phyloP scores from a whole-genome alignment of 345 rosid species.

The Turnera subulata region DNA sequence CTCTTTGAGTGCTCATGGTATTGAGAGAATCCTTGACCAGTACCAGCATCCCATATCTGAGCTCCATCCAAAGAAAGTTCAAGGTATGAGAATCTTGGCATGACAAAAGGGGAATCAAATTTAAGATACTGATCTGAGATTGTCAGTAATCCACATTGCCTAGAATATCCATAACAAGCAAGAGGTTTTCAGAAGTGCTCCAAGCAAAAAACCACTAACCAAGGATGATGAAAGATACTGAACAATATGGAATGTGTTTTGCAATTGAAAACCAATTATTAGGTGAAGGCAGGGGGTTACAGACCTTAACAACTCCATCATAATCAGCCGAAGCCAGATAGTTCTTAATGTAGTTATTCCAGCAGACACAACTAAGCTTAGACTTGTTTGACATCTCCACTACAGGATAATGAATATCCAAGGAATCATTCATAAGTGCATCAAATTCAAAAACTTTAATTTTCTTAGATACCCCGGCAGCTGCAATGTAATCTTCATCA shows the following conservation, averaged over 20 bases:
- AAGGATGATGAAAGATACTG: background rate
- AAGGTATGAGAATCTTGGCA: background rate
- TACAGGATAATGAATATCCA: constrained; percentile 83
- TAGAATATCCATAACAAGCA: too few species aligned
- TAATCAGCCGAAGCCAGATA: constrained; percentile 89
- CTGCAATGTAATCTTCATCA: constrained; percentile 82
- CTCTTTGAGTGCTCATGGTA: constrained; percentile 79
- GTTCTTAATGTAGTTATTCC: constrained; percentile 91
- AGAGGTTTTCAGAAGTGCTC: too few species aligned
- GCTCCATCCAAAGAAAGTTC: constrained; percentile 21
- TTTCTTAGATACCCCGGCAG: constrained; percentile 92
- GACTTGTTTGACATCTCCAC: constrained; percentile 84
- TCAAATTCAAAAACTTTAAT: constrained; percentile 83
- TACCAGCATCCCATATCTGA: constrained; percentile 90
- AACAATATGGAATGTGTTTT: constrained; percentile 1
- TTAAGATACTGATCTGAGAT: too few species aligned
- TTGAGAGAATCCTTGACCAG: constrained; percentile 70
- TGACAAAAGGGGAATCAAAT: background rate
- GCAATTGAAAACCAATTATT: background rate
- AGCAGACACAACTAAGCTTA: constrained; percentile 72
- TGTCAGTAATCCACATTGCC: too few species aligned
- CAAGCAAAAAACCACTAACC: too few species aligned
- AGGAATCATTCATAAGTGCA: constrained; percentile 64
- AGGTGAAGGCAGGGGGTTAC: constrained; percentile 15
- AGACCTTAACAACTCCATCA: constrained; percentile 88